Evolutionary conservation across 2,329 filamentous ascomycete species (phyloP).

Genomic region (Mycosphaerella arachidis): DNA sequence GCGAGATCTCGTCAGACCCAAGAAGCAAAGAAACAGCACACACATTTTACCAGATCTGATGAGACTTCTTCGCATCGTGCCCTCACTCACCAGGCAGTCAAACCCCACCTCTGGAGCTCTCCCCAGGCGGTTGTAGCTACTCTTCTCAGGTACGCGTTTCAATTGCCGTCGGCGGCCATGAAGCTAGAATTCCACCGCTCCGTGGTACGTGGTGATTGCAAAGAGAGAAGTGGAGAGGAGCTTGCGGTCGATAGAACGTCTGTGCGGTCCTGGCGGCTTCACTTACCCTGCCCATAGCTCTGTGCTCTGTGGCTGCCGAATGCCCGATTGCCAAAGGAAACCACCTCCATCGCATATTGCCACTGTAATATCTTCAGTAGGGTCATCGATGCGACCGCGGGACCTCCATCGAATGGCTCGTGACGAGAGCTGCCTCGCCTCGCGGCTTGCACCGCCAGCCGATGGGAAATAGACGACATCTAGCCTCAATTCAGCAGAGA

Average conservation of each 20-base stretch:
- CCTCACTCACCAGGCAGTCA: not conserved
- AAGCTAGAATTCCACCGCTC: not conserved
- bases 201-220: not conserved
- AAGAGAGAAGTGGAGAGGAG: not conserved
- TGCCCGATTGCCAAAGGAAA: too few species aligned
- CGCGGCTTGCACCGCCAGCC: not conserved
- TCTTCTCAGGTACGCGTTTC: not conserved
- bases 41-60: not conserved
- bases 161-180: not conserved
- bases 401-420: not conserved
- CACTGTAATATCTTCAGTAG: too few species aligned
- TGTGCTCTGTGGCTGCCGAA: too few species aligned
- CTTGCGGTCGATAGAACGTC: too few species aligned
- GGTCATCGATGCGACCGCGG: not conserved
- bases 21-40: not conserved
- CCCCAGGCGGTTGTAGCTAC: not conserved
- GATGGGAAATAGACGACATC: not conserved
- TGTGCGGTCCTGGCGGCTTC: too few species aligned
- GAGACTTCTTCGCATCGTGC: not conserved
- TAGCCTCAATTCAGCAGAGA: not conserved
- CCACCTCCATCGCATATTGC: too few species aligned
- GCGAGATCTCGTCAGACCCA: not conserved
- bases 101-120: slow-evolving; percentile 7
- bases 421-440: not conserved
- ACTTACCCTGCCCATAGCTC: too few species aligned